Conservation (phyloP, 495 filamentous ascomycete genomes). For the Symbiotaphrina buchneri region DNA sequence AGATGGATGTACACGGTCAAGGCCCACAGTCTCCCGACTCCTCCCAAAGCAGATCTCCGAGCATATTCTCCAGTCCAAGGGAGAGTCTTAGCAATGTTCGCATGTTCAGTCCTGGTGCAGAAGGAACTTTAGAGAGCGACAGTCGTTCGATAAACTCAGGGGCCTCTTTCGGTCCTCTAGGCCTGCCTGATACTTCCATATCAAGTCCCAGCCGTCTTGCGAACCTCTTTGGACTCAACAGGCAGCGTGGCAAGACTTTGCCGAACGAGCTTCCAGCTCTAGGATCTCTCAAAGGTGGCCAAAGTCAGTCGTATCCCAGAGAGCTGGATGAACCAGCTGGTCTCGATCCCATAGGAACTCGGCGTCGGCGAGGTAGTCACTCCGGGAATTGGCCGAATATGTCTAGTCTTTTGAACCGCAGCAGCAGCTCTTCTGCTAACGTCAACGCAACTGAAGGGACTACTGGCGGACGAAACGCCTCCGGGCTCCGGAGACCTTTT, state of each 20-base stretch:
- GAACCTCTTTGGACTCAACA: conserved; percentile 41
- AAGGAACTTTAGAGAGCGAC: conserved; percentile 12
- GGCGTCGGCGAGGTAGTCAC: conserved; percentile 24
- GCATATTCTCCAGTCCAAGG: conserved; percentile 10
- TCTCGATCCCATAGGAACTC: conserved; percentile 42
- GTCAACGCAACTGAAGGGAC: not conserved
- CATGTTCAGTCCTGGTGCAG: conserved; percentile 1
- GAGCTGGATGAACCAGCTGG: conserved; percentile 26
- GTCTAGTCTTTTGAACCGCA: conserved; percentile 25
- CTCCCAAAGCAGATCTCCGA: conserved; percentile 9
- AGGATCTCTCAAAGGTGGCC: conserved; percentile 48
- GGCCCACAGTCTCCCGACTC: conserved; percentile 6
- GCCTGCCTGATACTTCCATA: conserved; percentile 7
- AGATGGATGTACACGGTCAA: not conserved
- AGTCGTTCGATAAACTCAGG: conserved; percentile 11
- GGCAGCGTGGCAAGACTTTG: conserved; percentile 45
- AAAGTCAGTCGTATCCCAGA: conserved; percentile 69
- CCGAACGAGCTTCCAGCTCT: conserved; percentile 47
- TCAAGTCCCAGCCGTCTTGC: conserved; percentile 27
- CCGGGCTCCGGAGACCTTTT: conserved; percentile 13
- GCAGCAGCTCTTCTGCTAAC: conserved; percentile 12
- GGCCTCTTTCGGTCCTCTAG: conserved; percentile 9
- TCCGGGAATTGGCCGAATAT: conserved; percentile 39
- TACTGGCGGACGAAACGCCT: conserved; percentile 2
- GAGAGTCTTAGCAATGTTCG: conserved; percentile 4